These are phyloP conservation scores for Artemisia argyi DNA, from an alignment of 129 eudicot species.

Conservation along the genomic window DNA sequence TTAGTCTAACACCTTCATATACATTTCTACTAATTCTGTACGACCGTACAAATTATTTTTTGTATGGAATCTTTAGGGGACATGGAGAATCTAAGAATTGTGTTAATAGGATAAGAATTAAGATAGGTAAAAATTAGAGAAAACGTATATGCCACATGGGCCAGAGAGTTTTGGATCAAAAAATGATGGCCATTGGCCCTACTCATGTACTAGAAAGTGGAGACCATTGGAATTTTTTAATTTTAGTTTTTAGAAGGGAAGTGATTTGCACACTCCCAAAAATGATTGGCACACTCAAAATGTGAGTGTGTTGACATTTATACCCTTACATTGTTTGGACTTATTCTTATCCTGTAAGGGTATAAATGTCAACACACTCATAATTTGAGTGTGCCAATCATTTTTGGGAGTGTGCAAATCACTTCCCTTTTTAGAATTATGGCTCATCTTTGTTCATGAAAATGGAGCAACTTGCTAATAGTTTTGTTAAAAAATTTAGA, in stretches of 20 bases:
- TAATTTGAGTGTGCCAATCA: too few relatives aligned
- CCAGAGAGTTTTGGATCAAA: constrained; percentile 37
- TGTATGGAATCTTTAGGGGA: constrained; percentile 12
- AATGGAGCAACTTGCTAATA: background rate
- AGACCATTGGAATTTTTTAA: constrained; percentile 23
- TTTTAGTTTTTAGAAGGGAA: background rate
- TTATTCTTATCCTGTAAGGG: too few relatives aligned
- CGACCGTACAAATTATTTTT: constrained; percentile 9
- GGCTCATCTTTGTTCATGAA: constrained; percentile 16
- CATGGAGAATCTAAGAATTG: constrained; percentile 26
- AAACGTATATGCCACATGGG: constrained; percentile 31
- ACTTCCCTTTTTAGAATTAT: background rate
- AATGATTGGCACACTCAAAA: too few relatives aligned
- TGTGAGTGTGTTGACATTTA: too few relatives aligned
- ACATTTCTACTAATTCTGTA: constrained; percentile 13
- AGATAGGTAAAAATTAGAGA: constrained; percentile 12
- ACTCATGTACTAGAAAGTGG: constrained; percentile 35
- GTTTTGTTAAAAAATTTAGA: background rate
- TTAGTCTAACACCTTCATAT: background rate
- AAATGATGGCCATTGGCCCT: constrained; percentile 25
- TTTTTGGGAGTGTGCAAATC: too few relatives aligned
- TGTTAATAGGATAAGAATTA: constrained; percentile 4
- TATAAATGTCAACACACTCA: too few relatives aligned
- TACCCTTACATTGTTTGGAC: too few relatives aligned
- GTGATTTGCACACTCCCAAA: too few relatives aligned